phyloP scores from a whole-genome alignment of 2,329 filamentous ascomycete species.

The Colletotrichum siamense region DNA sequence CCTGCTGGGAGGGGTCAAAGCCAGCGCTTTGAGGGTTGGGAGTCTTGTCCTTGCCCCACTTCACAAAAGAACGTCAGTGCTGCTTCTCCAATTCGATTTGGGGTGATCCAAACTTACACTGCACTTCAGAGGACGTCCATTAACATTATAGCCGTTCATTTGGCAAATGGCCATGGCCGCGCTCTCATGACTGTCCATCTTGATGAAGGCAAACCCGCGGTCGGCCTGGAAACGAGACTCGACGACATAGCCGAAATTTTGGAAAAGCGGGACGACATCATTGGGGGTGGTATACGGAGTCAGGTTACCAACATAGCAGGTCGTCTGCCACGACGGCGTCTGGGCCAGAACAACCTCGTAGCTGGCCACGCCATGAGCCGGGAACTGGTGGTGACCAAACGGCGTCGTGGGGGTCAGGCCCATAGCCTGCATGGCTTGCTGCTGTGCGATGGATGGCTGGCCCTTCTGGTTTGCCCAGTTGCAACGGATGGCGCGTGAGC shows the following conservation, averaged over 20 bases:
- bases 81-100: not conserved
- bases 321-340: conserved; percentile 97
- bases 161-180: conserved; percentile 98
- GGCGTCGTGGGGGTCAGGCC: conserved; percentile 97
- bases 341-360: conserved; percentile 97
- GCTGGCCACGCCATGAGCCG: conserved; percentile 93
- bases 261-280: conserved; percentile 96
- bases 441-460: conserved; percentile 97
- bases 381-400: conserved; percentile 97
- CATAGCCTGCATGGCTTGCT: conserved; percentile 96
- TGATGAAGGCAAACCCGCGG: conserved; percentile 97
- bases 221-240: conserved; percentile 98
- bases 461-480: conserved; percentile 99
- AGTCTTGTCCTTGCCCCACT: conserved; percentile 99
- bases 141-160: conserved; percentile 96
- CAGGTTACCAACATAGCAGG: conserved; percentile 95
- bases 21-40: conserved; percentile 71
- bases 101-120: conserved; percentile 72
- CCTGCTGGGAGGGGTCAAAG: conserved; percentile 79
- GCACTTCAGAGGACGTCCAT: conserved; percentile 95
- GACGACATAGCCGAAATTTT: conserved; percentile 97
- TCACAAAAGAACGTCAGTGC: conserved; percentile 8
- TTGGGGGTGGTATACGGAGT: conserved; percentile 97
- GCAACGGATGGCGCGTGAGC: conserved; percentile 96
- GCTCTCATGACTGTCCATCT: conserved; percentile 99